phyloP scores from a whole-genome alignment of 2,329 filamentous ascomycete genomes.

The Rutstroemia sp. region DNA sequence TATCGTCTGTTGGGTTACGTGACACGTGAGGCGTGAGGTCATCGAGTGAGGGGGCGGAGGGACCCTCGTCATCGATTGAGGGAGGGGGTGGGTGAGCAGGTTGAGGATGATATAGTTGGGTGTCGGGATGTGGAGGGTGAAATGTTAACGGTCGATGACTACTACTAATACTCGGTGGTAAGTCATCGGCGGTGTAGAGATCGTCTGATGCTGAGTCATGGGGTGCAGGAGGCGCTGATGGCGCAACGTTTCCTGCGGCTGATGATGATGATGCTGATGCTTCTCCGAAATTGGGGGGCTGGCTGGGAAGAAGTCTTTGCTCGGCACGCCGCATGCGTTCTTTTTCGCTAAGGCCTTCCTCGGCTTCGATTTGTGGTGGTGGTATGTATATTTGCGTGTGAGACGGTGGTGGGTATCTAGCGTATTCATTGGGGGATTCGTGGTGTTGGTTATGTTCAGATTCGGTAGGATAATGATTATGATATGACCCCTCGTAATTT shows the following conservation, averaged over 20 bases:
- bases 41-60: constrained; percentile 21
- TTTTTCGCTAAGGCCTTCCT: constrained; percentile 69
- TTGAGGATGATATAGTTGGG: not conserved
- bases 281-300: constrained; percentile 49
- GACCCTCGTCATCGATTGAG: constrained; percentile 4
- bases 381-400: constrained; percentile 45
- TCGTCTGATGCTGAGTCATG: constrained; percentile 36
- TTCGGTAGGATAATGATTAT: constrained; percentile 16
- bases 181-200: constrained; percentile 42
- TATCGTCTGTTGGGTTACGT: constrained; percentile 50
- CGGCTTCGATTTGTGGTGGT: constrained; percentile 50
- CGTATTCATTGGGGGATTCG: constrained; percentile 30
- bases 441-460: constrained; percentile 23
- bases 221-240: constrained; percentile 29
- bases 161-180: constrained; percentile 19
- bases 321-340: constrained; percentile 72
- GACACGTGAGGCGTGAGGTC: constrained; percentile 17
- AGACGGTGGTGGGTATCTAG: constrained; percentile 23
- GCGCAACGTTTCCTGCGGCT: constrained; percentile 28
- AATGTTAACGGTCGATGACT: constrained; percentile 8
- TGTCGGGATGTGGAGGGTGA: constrained; percentile 10
- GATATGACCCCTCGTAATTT: constrained; percentile 24
- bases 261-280: constrained; percentile 34
- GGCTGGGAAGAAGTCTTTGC: constrained; percentile 71
- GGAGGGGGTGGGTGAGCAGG: too few relatives aligned